Base-by-base conservation (phyloP, 257 asterid species). In the Ajuga chamaepitys region DNA sequence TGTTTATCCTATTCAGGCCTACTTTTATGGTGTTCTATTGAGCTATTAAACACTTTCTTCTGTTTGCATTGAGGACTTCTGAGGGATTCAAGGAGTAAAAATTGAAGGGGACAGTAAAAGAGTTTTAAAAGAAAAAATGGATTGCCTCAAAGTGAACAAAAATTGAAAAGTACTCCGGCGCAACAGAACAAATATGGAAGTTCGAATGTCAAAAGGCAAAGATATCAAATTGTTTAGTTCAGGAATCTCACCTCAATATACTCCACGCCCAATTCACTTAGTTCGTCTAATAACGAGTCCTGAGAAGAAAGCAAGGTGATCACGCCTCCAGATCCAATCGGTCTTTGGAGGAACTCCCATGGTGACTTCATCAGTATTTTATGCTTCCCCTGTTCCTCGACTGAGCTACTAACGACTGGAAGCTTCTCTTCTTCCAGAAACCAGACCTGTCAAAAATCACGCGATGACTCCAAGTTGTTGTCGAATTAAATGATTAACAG, bases 301-400 rank as follows among this genome's bases (percentile, higher is more conserved):
- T 81, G 83, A 45, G 95, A 77, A 10, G 95, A 86, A 64, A 93
- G 78, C 65, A 78, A 61, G 83, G 81, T 79, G 46, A 89, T 75
- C 28, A 88, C 57, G 13, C 97, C 96, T 50, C 90, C 96, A 5
- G 96, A 86, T 64, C 95, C 99, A 51, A 85, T 74, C 67, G 97
- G 87, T 52, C 66, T 77, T 50, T 87, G 88, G 74, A 87, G 95
- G 66, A 93, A 78, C 65, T 93, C 95, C 99, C 97, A 89, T 1
- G 95, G 95, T 7, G 97, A 82, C 76, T 87, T 86, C 97, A 93
- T 89, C 80, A 93, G 78, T 79, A 93, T 88, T 79, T 86, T 88
- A 48, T 78, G 84, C 59, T 68, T 86, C 70, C 66, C 79, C 17
- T 74, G 70, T 50, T 76, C 95, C 64, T 74, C 88, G 7, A 55